Evolutionary conservation across 306 rosid genomes (phyloP).

Genomic region (Vicia sativa): DNA sequence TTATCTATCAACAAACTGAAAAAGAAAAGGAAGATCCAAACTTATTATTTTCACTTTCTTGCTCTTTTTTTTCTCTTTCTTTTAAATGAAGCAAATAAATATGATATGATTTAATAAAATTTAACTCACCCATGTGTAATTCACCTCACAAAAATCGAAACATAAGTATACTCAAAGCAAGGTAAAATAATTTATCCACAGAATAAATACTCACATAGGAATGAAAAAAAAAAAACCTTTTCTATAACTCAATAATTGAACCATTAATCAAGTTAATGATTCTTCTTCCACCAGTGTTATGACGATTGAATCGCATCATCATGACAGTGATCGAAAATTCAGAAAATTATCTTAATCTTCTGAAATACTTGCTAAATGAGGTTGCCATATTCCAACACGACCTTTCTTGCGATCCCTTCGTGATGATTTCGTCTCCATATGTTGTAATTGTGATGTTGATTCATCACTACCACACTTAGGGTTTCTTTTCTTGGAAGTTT

Average conservation of each 20-base stretch:
- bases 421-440: conserved; percentile 56
- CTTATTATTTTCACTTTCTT: background rate
- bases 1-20: too few species aligned
- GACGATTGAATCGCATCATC: rapidly evolving
- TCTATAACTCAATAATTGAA: conserved; percentile 45
- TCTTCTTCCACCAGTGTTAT: background rate
- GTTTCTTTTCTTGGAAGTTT: conserved; percentile 38
- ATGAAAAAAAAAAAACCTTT: conserved; percentile 11
- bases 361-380: conserved; percentile 73
- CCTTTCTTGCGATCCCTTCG: conserved; percentile 62
- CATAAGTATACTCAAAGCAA: conserved; percentile 31
- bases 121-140: conserved; percentile 41
- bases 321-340: background rate
- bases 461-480: background rate
- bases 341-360: conserved; percentile 49
- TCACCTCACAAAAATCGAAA: conserved; percentile 15
- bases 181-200: conserved; percentile 58
- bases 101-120: conserved; percentile 27
- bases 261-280: conserved; percentile 31
- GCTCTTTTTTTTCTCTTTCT: background rate
- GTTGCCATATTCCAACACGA: conserved; percentile 60
- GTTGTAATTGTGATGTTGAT: conserved; percentile 15
- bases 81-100: conserved; percentile 29
- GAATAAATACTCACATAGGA: conserved; percentile 38
- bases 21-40: too few species aligned